Base-by-base conservation (phyloP, 805 yeast genomes). In the Wickerhamomyces ciferrii region DNA sequence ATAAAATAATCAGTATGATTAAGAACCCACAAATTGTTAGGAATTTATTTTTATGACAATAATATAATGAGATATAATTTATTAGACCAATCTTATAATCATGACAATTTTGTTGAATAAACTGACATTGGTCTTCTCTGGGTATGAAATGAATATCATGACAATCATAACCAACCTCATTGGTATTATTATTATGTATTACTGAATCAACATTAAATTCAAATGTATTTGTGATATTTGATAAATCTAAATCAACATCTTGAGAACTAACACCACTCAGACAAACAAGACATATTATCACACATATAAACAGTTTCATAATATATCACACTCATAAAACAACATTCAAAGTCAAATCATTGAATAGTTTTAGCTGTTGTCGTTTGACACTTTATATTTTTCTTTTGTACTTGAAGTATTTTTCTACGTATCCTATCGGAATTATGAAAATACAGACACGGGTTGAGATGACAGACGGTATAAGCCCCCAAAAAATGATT, bases 1-100 rank as follows among this genome's bases (percentile, higher is more conserved):
- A 90, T 17, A 83, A 63, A 2, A 74, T 53, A 1, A 72, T 43
- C 9, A 68, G 44, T 4, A 47, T 40, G 13, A 45, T 13, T 1
- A 41, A 5, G 21, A 50, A 53, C 1, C 42, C 17, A 2, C 48
- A 13, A 15, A 53, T 21, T 4, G 48, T 48, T 10, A 44, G 15
- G 2, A 41, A 2, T 9, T 49, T 34, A 3, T 19, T 31, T 8
- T 38, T 27, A 18, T 50, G 47, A 34, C 63, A 59, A 42, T 59
- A 58, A 43, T 53, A 59, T 4, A 44, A 19, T 0, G 50, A 29
- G 14, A 58, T 54, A 38, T 58, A 59, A 43, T 57, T 50, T 27
- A 58, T 38, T 44, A 59, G 49, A 2, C 63, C 63, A 8, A 59
- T 54, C 25, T 53, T 51, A 43, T 55, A 58, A 7, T 59, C 63